These are phyloP conservation scores for Xylaria sp. DNA, from an alignment of 2,329 filamentous ascomycete genomes.

Conservation along the genomic window DNA sequence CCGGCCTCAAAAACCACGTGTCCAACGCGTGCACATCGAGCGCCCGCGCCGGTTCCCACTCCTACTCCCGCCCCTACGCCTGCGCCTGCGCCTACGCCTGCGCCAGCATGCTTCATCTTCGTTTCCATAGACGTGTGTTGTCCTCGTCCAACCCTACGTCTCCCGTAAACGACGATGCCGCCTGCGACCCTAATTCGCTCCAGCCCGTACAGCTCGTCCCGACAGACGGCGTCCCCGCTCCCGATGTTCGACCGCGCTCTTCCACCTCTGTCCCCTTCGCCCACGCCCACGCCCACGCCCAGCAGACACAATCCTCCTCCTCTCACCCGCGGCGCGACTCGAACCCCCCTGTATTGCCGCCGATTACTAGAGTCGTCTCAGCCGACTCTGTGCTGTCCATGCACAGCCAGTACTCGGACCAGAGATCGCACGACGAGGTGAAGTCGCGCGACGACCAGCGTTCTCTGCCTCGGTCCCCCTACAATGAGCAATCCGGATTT, in stretches of 20 bases:
- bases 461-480: conserved; percentile 42
- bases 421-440: conserved; percentile 29
- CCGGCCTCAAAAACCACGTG: conserved; percentile 16
- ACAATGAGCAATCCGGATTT: conserved; percentile 53
- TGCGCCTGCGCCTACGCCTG: neutral
- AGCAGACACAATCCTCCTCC: conserved; percentile 42
- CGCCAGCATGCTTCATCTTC: conserved; percentile 56
- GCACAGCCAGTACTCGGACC: conserved; percentile 16
- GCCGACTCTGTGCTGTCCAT: conserved; percentile 42
- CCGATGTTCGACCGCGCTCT: conserved; percentile 50
- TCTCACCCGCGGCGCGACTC: conserved; percentile 38
- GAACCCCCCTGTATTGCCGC: conserved; percentile 46
- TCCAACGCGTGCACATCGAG: no score
- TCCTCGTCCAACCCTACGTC: conserved; percentile 62
- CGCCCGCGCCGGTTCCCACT: no score
- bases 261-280: conserved; percentile 38
- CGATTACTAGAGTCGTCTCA: conserved; percentile 56
- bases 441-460: conserved; percentile 36
- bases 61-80: neutral
- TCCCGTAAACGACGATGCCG: conserved; percentile 54
- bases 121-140: conserved; percentile 65
- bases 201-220: conserved; percentile 49
- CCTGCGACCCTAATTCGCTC: conserved; percentile 48
- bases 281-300: conserved; percentile 45
- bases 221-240: conserved; percentile 52